A percentile compares a stretch with the other conserved stretches of the same genome.
These are phyloP conservation scores for Phlebiopsis flavidoalba DNA, from an alignment of 768 basidiomycete species.

Conservation along the genomic window DNA sequence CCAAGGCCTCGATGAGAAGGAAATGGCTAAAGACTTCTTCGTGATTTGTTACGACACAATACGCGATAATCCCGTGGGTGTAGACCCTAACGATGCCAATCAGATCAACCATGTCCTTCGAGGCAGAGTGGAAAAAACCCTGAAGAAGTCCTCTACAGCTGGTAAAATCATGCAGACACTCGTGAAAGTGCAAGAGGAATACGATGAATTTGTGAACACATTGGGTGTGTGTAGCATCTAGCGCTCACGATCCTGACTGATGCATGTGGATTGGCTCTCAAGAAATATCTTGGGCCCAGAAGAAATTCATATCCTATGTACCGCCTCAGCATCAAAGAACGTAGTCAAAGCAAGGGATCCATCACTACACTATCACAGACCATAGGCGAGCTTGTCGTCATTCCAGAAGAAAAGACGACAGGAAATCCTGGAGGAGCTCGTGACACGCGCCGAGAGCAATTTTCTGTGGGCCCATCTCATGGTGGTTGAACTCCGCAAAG, in stretches of 20 bases:
- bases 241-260: not conserved
- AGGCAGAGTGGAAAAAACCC: not conserved
- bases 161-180: not conserved
- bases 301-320: not conserved
- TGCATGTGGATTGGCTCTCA: not conserved
- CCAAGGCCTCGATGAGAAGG: not conserved
- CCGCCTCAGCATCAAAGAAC: not conserved
- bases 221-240: not conserved
- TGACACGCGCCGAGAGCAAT: slow-evolving; percentile 20
- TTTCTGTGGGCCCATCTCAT: slow-evolving; percentile 27
- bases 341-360: not conserved
- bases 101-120: not conserved
- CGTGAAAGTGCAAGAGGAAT: not conserved
- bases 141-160: not conserved
- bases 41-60: not conserved
- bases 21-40: slow-evolving; percentile 1
- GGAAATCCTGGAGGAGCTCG: not conserved
- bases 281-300: not conserved
- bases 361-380: not conserved
- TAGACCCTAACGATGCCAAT: not conserved
- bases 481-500: slow-evolving; percentile 15
- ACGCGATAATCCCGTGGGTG: not conserved
- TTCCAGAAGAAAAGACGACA: not conserved
- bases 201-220: not conserved
- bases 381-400: not conserved